phyloP scores from a whole-genome alignment of 768 basidiomycete genomes.

The Russula sp. region DNA sequence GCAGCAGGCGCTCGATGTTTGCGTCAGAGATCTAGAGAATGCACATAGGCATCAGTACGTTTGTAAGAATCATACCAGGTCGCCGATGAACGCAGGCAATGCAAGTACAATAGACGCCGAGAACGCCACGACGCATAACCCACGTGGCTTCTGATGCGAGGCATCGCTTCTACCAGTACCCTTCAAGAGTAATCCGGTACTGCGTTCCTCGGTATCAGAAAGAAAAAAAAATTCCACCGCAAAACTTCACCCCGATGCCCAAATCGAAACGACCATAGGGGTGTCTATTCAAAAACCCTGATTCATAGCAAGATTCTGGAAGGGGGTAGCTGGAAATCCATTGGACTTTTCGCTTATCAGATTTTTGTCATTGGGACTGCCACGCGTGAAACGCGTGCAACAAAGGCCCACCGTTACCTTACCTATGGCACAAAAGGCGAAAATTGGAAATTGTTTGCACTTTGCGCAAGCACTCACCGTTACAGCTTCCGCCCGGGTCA shows the following conservation, averaged over 20 bases:
- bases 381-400: background rate
- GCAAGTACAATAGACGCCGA: constrained; percentile 15
- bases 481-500: constrained; percentile 50
- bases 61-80: background rate
- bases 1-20: constrained; percentile 58
- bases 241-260: constrained; percentile 5
- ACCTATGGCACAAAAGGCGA: background rate
- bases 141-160: background rate
- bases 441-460: constrained; percentile 2
- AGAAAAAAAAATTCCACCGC: background rate
- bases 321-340: background rate
- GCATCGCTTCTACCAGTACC: no score
- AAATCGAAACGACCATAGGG: background rate
- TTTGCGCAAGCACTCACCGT: constrained; percentile 43
- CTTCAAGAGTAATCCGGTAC: no score
- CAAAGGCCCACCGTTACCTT: background rate
- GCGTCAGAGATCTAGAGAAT: constrained; percentile 51
- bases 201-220: no score
- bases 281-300: constrained; percentile 1
- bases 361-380: background rate
- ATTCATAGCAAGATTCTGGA: background rate
- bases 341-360: background rate
- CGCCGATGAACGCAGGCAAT: background rate
- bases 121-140: constrained; percentile 15
- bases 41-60: constrained; percentile 11